phyloP scores from a whole-genome alignment of 2,329 filamentous ascomycete genomes.

The Iodosphaeria phyllophila region DNA sequence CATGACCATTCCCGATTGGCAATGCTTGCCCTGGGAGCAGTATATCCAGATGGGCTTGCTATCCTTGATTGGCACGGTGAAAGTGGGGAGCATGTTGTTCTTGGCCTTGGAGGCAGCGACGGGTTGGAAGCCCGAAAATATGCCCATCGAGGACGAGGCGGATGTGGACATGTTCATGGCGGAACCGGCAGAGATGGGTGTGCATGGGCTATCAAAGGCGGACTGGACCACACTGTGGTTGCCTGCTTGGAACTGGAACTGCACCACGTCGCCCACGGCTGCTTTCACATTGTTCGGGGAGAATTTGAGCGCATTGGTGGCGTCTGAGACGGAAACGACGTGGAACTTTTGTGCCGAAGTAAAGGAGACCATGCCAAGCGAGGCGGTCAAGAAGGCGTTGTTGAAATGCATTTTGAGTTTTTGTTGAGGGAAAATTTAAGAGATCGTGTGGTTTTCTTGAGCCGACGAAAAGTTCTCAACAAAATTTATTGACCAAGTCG shows the following conservation, averaged over 20 bases:
- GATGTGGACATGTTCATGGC: conserved; percentile 26
- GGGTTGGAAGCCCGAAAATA: conserved; percentile 50
- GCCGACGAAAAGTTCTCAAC: too few species aligned
- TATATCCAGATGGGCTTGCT: conserved; percentile 61
- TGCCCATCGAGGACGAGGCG: conserved; percentile 33
- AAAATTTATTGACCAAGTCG: conserved; percentile 6
- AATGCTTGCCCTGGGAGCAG: conserved; percentile 59
- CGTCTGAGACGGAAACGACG: conserved; percentile 43
- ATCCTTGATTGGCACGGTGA: conserved; percentile 50
- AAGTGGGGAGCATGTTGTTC: conserved; percentile 41
- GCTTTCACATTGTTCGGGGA: conserved; percentile 47
- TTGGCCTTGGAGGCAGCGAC: conserved; percentile 30
- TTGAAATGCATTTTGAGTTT: conserved; percentile 32
- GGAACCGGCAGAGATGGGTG: conserved; percentile 39
- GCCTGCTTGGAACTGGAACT: conserved; percentile 46
- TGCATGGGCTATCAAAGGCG: conserved; percentile 52
- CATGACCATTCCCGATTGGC: conserved; percentile 56
- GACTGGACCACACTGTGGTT: conserved; percentile 74
- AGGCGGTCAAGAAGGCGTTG: conserved; percentile 24
- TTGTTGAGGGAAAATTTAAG: conserved; percentile 2
- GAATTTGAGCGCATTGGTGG: conserved; percentile 39
- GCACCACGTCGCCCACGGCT: conserved; percentile 40
- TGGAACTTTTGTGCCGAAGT: conserved; percentile 29
- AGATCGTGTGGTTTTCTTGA: conserved; percentile 3
- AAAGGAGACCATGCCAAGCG: conserved; percentile 25